Percentiles rank a stretch among this genome's conserved stretches.
Evolutionary conservation across 495 filamentous ascomycete species (phyloP).

Genomic region (Neurospora africana): DNA sequence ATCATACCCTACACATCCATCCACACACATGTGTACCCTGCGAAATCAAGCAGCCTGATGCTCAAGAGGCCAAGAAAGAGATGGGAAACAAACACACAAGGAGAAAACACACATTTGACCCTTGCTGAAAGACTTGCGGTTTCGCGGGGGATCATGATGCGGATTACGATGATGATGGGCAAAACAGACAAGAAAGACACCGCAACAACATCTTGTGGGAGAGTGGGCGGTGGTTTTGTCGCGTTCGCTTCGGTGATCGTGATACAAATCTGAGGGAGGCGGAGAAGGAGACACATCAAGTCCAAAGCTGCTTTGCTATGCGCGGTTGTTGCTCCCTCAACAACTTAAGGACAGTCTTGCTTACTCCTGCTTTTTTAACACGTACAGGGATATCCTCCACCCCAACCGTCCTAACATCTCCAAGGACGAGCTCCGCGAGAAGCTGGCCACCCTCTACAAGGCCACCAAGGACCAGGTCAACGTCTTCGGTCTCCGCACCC

Average conservation of each 20-base stretch:
- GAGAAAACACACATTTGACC: background rate
- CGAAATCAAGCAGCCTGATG: background rate
- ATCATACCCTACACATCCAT: background rate
- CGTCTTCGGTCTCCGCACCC: conserved; percentile 96
- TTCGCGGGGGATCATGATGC: background rate
- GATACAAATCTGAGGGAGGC: background rate
- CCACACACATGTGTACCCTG: background rate
- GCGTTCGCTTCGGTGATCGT: background rate
- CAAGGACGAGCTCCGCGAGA: conserved; percentile 94
- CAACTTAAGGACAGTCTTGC: conserved; percentile 1
- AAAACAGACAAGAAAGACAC: background rate
- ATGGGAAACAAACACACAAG: background rate
- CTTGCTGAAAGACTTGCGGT: background rate
- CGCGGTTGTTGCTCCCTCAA: background rate
- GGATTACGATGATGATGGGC: background rate
- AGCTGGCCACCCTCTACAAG: conserved; percentile 95
- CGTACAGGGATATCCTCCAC: conserved; percentile 90
- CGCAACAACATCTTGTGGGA: background rate
- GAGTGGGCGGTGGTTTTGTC: background rate
- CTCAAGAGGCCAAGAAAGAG: background rate
- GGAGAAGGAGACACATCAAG: background rate
- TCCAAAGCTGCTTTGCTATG: background rate
- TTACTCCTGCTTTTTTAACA: conserved; percentile 6
- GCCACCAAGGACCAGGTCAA: conserved; percentile 89
- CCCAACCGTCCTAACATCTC: conserved; percentile 95